Evolutionary conservation across 495 filamentous ascomycete species (phyloP), one percentile per base, ranked within the genome.

Genomic region (Penicillium angulare): DNA sequence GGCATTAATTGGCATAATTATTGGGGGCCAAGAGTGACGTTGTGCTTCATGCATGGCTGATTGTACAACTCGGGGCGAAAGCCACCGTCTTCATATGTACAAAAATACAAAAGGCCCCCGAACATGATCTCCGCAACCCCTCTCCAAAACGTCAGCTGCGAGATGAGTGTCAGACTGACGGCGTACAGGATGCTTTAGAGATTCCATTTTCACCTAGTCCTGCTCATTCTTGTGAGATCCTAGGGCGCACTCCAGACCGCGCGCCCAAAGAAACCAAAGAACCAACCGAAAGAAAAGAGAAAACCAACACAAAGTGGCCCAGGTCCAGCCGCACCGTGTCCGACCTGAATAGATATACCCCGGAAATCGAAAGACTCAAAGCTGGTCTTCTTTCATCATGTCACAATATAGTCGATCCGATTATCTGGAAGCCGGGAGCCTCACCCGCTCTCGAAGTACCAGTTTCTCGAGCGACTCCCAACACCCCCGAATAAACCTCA

Each of bases 401-500:
- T 65, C 65, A 57, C 51, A 60, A 51, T 61, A 47, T 62, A 67
- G 56, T 70, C 64, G 61, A 57, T 59, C 60, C 52, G 67, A 74
- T 45, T 60, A 62, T 48, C 55, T 67, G 55, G 67, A 72, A 8
- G 58, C 59, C 31, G 60, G 63, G 50, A 53, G 58, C 35, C 20
- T 64, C 51, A 64, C 70, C 49, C 72, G 72, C 47, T 72, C 72
- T 33, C 69, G 74, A 41, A 76, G 71, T 44, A 71, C 69, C 50
- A 74, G 69, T 52, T 47, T 75, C 34, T 77, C 73, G 48, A 78
- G 67, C 45, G 72, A 75, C 68, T 61, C 68, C 51, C 66, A 69
- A 47, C 59, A 68, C 48, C 65, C 64, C 52, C 64, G 69, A 52
- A 60, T 64, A 56, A 69, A 53, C 57, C 71, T 62, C 68, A 86